These are phyloP conservation scores for Verticillium longisporum DNA, from an alignment of 2,329 filamentous ascomycete genomes.

Conservation along the genomic window DNA sequence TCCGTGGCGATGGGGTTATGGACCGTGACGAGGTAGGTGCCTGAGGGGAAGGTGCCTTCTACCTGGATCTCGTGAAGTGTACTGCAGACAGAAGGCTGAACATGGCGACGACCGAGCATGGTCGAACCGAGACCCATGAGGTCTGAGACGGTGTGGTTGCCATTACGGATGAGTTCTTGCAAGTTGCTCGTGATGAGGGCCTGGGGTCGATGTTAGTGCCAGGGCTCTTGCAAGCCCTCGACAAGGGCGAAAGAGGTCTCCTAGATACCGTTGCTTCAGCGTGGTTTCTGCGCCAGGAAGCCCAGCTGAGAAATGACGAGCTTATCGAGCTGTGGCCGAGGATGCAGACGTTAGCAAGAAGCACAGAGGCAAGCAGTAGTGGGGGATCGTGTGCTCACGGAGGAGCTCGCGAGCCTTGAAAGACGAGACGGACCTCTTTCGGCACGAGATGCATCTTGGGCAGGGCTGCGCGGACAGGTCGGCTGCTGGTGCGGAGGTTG, in stretches of 20 bases:
- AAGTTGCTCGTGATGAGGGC: conserved; percentile 81
- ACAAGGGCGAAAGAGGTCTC: neutral
- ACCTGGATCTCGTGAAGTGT: conserved; percentile 83
- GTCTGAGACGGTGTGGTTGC: conserved; percentile 82
- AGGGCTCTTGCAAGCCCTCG: neutral
- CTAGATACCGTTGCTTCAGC: conserved; percentile 67
- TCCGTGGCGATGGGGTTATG: conserved; percentile 83
- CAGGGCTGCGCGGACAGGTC: neutral
- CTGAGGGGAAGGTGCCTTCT: conserved; percentile 85
- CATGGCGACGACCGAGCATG: conserved; percentile 89
- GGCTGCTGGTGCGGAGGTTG: neutral
- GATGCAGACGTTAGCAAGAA: conserved; percentile 9
- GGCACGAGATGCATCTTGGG: conserved; percentile 39
- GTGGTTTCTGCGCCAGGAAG: conserved; percentile 79
- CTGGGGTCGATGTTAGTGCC: conserved; percentile 27
- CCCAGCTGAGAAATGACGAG: conserved; percentile 87
- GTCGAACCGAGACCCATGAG: conserved; percentile 88
- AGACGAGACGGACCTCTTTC: conserved; percentile 32
- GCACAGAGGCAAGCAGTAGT: neutral
- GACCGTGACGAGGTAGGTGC: conserved; percentile 91
- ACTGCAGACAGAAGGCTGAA: conserved; percentile 72
- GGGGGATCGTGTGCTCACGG: neutral
- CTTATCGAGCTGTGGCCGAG: conserved; percentile 72
- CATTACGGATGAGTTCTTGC: conserved; percentile 97
- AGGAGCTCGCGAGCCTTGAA: conserved; percentile 1